Evolutionary conservation across 495 filamentous ascomycete species (phyloP), one percentile per base, ranked within the genome.

Genomic region (Penicillium verhagenii): DNA sequence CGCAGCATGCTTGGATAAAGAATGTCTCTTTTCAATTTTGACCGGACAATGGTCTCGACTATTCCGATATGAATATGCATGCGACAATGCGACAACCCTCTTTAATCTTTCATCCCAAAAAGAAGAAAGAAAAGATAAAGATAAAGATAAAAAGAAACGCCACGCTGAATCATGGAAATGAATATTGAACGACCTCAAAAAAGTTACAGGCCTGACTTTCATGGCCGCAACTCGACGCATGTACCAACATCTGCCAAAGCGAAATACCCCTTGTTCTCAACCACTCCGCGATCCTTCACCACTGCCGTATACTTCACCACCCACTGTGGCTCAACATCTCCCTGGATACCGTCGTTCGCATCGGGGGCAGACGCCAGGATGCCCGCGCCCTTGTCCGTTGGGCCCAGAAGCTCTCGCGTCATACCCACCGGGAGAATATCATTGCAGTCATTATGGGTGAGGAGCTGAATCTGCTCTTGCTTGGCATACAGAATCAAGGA

Each of bases 261-360:
- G 76, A 96, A 96, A 71, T 96, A 97, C 13, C 94, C 94, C 76
- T 97, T 97, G 65, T 94, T 96, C 80, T 99, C 94, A 48, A 99
- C 91, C 4, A 97, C 94, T 0, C 94, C 95, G n/a, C 94, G 79
- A 68, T 97, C 86, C 67, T 88, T 89, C 25, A 97, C 90, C n/a
- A 97, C 91, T 5, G 95, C 95, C 19, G 95, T 97, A 70, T 99
- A 99, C 68, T 97, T 97, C 52, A 92, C 86, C 26, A 97, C 94
- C 93, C 93, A 99, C 58, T 91, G 85, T 13, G 94, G 92, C 57
- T 82, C 78, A 42, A 98, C 76, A 47, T 96, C 84, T 11, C 90
- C 89, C 57, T 81, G 82, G 49, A 94, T 74, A 0, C 75, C 79
- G 52, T 72, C 70, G 1, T 58, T 52, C 4, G 67, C 72, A 21